Evolutionary conservation across 169 alveolate genomes (phyloP).

Genomic region (Plasmodium vinckei): DNA sequence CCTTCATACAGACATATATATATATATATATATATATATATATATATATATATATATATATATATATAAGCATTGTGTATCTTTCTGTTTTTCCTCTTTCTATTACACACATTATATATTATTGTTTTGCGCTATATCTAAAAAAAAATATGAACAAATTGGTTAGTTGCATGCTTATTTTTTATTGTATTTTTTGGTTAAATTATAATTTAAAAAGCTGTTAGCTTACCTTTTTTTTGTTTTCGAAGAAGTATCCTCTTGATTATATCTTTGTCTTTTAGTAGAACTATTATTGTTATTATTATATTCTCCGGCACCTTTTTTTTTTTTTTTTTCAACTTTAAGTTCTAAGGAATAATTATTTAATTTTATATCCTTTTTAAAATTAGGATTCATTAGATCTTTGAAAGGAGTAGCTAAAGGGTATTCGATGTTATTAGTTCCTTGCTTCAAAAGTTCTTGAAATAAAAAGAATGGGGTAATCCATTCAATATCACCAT

Average conservation of each 20-base stretch:
- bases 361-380: constrained; percentile 54
- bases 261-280: constrained; percentile 40
- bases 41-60: too few species aligned
- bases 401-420: constrained; percentile 72
- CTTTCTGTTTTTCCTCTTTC: too few species aligned
- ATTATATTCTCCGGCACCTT: constrained; percentile 31
- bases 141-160: too few species aligned
- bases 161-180: too few species aligned
- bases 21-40: too few species aligned
- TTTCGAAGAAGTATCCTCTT: constrained; percentile 24
- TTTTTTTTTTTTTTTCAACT: constrained; percentile 59
- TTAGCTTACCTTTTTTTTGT: constrained; percentile 13
- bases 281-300: constrained; percentile 41
- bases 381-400: constrained; percentile 47
- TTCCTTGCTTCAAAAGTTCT: constrained; percentile 72
- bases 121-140: too few species aligned
- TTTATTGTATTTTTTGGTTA: too few species aligned
- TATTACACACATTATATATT: too few species aligned
- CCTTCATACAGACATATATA: too few species aligned
- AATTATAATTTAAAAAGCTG: too few species aligned
- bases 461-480: constrained; percentile 70
- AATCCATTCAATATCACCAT: constrained; percentile 77
- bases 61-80: too few species aligned
- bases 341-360: constrained; percentile 56
- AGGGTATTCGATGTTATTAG: constrained; percentile 64